phyloP scores from a whole-genome alignment of 2,329 filamentous ascomycete species.

The Falciphora oryzae region DNA sequence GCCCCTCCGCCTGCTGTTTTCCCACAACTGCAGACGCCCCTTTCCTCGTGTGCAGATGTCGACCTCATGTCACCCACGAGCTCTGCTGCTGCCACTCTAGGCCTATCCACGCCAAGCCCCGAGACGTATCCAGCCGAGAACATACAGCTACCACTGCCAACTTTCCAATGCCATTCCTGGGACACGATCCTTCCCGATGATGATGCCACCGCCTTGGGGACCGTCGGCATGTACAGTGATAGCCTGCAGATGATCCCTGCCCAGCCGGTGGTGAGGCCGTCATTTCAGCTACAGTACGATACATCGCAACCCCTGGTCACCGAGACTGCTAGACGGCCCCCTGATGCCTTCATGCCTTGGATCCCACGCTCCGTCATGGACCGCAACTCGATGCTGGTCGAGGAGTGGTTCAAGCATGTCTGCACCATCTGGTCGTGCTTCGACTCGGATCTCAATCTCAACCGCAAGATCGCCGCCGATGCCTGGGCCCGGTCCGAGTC shows the following conservation, averaged over 20 bases:
- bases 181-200: background rate
- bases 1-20: background rate
- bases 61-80: background rate
- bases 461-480: constrained; percentile 30
- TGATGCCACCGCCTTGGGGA: background rate
- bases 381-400: constrained; percentile 28
- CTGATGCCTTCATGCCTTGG: constrained; percentile 13
- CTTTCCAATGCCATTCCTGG: background rate
- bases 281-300: background rate
- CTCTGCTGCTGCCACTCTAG: background rate
- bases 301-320: background rate
- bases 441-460: constrained; percentile 32
- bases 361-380: constrained; percentile 19
- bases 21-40: background rate
- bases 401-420: constrained; percentile 34
- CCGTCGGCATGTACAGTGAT: background rate
- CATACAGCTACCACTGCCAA: background rate
- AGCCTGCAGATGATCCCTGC: background rate
- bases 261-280: background rate
- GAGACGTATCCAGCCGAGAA: background rate
- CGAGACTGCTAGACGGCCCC: constrained; percentile 9
- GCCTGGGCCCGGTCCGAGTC: constrained; percentile 31
- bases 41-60: background rate
- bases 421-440: constrained; percentile 36
- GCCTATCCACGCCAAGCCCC: background rate